These are phyloP conservation scores for Aspergillus persii DNA, from an alignment of 2,329 filamentous ascomycete genomes.

Conservation along the genomic window DNA sequence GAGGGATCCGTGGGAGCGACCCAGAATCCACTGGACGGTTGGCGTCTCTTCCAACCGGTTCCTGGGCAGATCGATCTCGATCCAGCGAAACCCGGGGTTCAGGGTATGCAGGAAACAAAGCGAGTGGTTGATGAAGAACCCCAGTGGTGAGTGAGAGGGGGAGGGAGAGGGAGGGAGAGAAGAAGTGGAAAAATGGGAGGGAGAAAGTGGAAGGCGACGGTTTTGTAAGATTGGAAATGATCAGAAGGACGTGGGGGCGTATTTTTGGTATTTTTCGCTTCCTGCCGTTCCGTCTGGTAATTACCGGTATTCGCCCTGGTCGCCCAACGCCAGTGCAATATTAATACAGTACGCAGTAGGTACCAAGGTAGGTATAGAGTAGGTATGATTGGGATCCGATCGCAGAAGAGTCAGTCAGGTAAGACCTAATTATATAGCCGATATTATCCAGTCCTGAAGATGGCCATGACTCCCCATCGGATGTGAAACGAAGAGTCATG, in stretches of 20 bases:
- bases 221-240: conserved; percentile 1
- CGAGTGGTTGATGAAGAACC: conserved; percentile 3
- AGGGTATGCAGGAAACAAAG: not conserved
- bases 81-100: not conserved
- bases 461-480: not conserved
- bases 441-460: too few relatives aligned
- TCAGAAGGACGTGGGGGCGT: not conserved
- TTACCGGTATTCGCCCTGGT: not conserved
- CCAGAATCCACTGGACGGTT: conserved; percentile 5
- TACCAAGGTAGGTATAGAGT: too few relatives aligned
- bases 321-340: not conserved
- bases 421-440: too few relatives aligned
- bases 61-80: conserved; percentile 5
- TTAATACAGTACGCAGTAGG: not conserved
- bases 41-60: conserved; percentile 5
- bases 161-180: not conserved
- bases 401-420: too few relatives aligned
- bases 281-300: not conserved
- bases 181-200: not conserved
- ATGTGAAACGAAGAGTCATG: not conserved
- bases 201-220: not conserved
- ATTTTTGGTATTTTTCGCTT: conserved; percentile 11
- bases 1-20: not conserved
- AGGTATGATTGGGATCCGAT: too few relatives aligned
- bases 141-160: not conserved